Evolutionary conservation across 768 basidiomycete species (phyloP).

Genomic region (Candolleomyces efflorescens): DNA sequence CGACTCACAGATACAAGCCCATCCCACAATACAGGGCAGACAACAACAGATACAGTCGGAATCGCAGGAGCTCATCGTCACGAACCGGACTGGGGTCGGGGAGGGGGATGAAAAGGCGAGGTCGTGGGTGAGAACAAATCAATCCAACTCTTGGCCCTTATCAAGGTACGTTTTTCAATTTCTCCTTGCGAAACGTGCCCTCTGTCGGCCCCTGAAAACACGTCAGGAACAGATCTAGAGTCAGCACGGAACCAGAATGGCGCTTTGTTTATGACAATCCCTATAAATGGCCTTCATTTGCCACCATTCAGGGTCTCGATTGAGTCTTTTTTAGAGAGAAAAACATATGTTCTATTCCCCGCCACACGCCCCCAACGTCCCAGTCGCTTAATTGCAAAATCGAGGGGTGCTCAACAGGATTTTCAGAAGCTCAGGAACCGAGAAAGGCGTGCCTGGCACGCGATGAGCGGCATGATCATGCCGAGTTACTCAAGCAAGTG

Average conservation of each 20-base stretch:
- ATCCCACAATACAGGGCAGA: conserved; percentile 5
- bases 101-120: not conserved
- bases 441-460: not conserved
- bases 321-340: not conserved
- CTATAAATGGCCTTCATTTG: no score
- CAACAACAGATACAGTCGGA: conserved; percentile 10
- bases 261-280: no score
- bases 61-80: conserved; percentile 9
- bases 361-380: not conserved
- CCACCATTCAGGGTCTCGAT: no score
- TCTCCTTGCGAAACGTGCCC: not conserved
- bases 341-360: not conserved
- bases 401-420: not conserved
- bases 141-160: not conserved
- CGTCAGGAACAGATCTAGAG: no score
- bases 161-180: not conserved
- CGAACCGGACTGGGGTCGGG: not conserved
- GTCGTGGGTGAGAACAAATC: not conserved
- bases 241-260: no score
- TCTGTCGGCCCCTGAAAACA: not conserved
- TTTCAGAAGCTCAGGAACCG: conserved; percentile 6
- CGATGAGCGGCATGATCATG: no score
- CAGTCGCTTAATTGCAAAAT: no score
- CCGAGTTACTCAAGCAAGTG: no score
- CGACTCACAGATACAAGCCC: conserved; percentile 8